Conservation (phyloP, 805 yeast species). For the Kodamaea nitidulidarum region DNA sequence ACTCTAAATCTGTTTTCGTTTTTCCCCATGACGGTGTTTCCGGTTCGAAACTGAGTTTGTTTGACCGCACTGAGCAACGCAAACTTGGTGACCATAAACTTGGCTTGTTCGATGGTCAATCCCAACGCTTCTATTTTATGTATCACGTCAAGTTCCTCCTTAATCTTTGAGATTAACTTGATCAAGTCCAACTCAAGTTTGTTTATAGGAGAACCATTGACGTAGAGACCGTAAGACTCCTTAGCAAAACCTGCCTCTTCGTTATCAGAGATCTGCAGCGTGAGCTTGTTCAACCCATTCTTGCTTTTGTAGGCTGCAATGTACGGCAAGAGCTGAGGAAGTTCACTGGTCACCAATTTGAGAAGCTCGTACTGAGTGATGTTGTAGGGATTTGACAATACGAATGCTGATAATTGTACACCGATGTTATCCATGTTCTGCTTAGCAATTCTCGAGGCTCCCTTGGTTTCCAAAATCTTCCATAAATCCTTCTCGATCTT, state of each 20-base stretch:
- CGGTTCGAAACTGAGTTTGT: slow-evolving; percentile 31
- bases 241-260: slow-evolving; percentile 35
- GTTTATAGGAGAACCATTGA: slow-evolving; percentile 67
- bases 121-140: slow-evolving; percentile 26
- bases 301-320: not conserved
- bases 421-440: slow-evolving; percentile 35
- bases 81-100: slow-evolving; percentile 31
- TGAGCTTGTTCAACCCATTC: slow-evolving; percentile 18
- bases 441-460: slow-evolving; percentile 23
- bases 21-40: slow-evolving; percentile 27
- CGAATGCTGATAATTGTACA: slow-evolving; percentile 37
- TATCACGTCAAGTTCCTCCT: slow-evolving; percentile 22
- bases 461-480: slow-evolving; percentile 13
- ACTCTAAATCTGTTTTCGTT: slow-evolving; percentile 34
- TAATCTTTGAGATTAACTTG: slow-evolving; percentile 38
- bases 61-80: slow-evolving; percentile 40
- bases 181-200: slow-evolving; percentile 41
- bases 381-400: slow-evolving; percentile 22
- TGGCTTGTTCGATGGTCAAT: slow-evolving; percentile 28
- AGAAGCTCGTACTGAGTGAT: slow-evolving; percentile 32
- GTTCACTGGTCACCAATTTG: slow-evolving; percentile 40
- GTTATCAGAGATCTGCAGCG: slow-evolving; percentile 25
- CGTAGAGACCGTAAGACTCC: slow-evolving; percentile 48
- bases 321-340: slow-evolving; percentile 48
- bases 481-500: slow-evolving; percentile 17